Percentiles rank a stretch among this genome's conserved stretches.
Conservation (phyloP, 495 filamentous ascomycete species). For the Lasiosphaeria ovina region DNA sequence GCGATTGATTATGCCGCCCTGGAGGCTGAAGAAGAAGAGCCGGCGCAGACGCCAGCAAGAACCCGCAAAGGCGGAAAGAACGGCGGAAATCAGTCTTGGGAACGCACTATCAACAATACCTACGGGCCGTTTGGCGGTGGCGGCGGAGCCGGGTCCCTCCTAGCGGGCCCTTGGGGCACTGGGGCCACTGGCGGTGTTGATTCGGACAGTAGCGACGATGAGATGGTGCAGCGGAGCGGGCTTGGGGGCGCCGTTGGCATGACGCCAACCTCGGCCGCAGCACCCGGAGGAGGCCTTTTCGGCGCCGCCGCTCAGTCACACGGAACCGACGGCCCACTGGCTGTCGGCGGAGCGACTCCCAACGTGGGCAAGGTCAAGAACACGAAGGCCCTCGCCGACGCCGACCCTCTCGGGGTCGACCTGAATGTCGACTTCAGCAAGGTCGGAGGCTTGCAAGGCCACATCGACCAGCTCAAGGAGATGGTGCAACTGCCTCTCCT, state of each 20-base stretch:
- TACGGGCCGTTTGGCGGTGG: constrained; percentile 90
- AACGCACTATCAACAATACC: constrained; percentile 77
- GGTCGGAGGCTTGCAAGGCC: constrained; percentile 85
- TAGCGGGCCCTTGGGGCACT: constrained; percentile 74
- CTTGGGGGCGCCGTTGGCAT: constrained; percentile 65
- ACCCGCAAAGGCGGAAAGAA: constrained; percentile 56
- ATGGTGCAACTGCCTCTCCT: constrained; percentile 93
- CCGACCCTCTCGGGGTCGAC: constrained; percentile 91
- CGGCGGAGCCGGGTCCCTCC: constrained; percentile 65
- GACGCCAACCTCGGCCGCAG: constrained; percentile 68
- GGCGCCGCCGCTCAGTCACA: constrained; percentile 30
- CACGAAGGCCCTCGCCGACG: constrained; percentile 73
- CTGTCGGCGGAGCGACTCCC: constrained; percentile 68
- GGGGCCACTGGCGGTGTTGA: constrained; percentile 77
- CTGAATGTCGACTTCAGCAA: constrained; percentile 86
- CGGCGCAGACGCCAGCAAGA: constrained; percentile 67
- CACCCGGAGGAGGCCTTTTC: constrained; percentile 39
- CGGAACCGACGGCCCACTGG: constrained; percentile 46
- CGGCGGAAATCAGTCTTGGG: constrained; percentile 54
- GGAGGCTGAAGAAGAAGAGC: constrained; percentile 63
- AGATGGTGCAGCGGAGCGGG: constrained; percentile 59
- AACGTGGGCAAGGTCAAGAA: constrained; percentile 91
- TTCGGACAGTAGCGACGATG: constrained; percentile 96
- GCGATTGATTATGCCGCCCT: constrained; percentile 68
- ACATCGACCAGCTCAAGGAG: constrained; percentile 95